Evolutionary conservation across 2,329 filamentous ascomycete genomes (phyloP), one percentile per base, ranked within the genome.

Genomic region (Berkeleyomyces rouxiae): DNA sequence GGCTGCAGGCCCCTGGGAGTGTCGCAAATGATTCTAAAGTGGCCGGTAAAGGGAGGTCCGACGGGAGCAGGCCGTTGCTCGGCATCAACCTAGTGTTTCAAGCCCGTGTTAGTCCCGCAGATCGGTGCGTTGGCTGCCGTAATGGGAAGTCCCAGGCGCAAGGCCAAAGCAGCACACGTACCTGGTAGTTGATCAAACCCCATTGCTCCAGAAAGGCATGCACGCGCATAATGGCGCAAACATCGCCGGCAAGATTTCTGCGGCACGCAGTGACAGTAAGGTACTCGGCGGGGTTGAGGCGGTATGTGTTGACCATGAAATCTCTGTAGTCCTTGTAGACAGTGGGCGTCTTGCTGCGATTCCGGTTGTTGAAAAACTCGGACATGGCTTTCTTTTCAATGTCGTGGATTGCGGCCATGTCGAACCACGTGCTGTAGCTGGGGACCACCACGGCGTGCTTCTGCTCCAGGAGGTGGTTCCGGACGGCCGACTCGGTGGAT

Each of bases 261-360:
- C 93, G 82, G 72, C 93, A 99, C 59, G 93, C 93, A 9, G 93
- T 99, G 62, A 99, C 92, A 4, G 93, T 99, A 62, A 99, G 80
- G 71, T 99, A 99, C 73, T 99, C 93, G 61, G 90, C 82, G 4
- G 93, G 93, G 71, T 97, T 99, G 63, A 99, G 78, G 44, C 93
- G 86, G 75, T 99, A 99, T 11, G 93, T 97, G 77, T 99, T 99
- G 77, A 99, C 90, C 93, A 99, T 99, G 72, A 99, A 99, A 71
- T 99, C 93, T 68, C 93, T 86, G 74, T 99, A 99, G 72, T 99
- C 93, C 75, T 97, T 97, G 78, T 99, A 99, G 31, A 97, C 89
- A 58, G 90, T 86, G 0, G 90, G 87, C 0, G 93, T 99, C 77
- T 99, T 99, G 83, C 93, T 97, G 70, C 93, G 87, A 75, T 99